These are phyloP conservation scores for Wickerhamomyces bovis DNA, from an alignment of 805 yeast genomes.

Conservation along the genomic window DNA sequence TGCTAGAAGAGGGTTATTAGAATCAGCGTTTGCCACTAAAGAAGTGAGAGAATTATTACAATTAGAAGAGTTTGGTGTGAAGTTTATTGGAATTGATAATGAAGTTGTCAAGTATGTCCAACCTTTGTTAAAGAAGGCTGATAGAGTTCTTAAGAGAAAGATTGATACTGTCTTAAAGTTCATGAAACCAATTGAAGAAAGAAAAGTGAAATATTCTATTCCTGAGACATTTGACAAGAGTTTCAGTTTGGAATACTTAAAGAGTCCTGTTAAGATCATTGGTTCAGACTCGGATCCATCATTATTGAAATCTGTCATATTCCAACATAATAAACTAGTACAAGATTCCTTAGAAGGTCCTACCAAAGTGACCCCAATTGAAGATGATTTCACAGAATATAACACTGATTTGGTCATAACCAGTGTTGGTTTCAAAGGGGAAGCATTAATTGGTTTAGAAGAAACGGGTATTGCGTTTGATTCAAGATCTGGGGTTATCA, in stretches of 20 bases:
- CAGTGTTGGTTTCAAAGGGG: constrained; percentile 79
- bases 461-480: constrained; percentile 46
- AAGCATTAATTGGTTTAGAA: constrained; percentile 47
- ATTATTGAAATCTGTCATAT: constrained; percentile 40
- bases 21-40: constrained; percentile 87
- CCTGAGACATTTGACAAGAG: constrained; percentile 11
- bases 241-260: constrained; percentile 70
- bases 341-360: constrained; percentile 28
- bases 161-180: constrained; percentile 57
- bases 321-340: constrained; percentile 40
- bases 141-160: constrained; percentile 58
- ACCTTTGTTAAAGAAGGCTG: constrained; percentile 23
- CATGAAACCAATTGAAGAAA: constrained; percentile 27
- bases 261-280: constrained; percentile 52
- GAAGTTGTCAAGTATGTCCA: constrained; percentile 12
- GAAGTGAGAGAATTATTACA: constrained; percentile 83
- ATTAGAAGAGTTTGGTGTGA: constrained; percentile 41
- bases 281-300: constrained; percentile 28
- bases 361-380: constrained; percentile 22
- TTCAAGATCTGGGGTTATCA: constrained; percentile 34
- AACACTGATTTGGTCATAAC: constrained; percentile 64
- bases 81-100: constrained; percentile 41
- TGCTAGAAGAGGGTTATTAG: constrained; percentile 81
- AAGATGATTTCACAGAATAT: constrained; percentile 22
- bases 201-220: constrained; percentile 16